phyloP scores from a whole-genome alignment of 768 basidiomycete species.

The Tricholoma matsutake region DNA sequence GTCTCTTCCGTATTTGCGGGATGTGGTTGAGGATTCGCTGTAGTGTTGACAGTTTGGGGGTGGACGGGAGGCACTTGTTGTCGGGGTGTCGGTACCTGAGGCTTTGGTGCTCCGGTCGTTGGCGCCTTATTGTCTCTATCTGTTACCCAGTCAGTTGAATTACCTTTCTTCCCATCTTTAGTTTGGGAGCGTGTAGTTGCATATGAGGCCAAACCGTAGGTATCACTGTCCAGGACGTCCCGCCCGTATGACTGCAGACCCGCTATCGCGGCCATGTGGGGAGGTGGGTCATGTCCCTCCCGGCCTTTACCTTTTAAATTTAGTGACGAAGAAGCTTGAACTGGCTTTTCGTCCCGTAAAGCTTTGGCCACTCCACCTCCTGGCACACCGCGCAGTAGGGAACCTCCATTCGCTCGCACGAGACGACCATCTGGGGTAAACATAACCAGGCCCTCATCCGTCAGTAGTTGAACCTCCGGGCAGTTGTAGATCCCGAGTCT shows the following conservation, averaged over 20 bases:
- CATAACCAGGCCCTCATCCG: not conserved
- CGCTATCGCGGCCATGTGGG: too few species aligned
- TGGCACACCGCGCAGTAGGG: not conserved
- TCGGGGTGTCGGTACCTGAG: not conserved
- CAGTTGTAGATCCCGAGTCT: not conserved
- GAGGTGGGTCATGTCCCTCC: not conserved
- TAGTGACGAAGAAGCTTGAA: not conserved
- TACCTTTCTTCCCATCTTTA: not conserved
- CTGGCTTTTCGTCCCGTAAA: not conserved
- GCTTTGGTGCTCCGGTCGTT: not conserved
- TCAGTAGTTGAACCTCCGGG: not conserved
- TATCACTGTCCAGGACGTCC: not conserved
- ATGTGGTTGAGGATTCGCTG: not conserved
- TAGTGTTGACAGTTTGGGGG: not conserved
- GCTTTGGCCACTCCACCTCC: not conserved
- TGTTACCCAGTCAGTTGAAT: not conserved
- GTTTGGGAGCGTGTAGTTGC: not conserved
- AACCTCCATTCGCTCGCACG: not conserved
- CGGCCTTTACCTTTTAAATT: conserved; percentile 2
- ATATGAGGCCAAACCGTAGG: not conserved
- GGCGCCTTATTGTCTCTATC: not conserved
- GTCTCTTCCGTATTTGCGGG: not conserved
- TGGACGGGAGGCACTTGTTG: not conserved
- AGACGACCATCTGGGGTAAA: not conserved
- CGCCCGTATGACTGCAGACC: not conserved